Conservation (phyloP, 2,329 filamentous ascomycete genomes). For the Trichophyton equinum region DNA sequence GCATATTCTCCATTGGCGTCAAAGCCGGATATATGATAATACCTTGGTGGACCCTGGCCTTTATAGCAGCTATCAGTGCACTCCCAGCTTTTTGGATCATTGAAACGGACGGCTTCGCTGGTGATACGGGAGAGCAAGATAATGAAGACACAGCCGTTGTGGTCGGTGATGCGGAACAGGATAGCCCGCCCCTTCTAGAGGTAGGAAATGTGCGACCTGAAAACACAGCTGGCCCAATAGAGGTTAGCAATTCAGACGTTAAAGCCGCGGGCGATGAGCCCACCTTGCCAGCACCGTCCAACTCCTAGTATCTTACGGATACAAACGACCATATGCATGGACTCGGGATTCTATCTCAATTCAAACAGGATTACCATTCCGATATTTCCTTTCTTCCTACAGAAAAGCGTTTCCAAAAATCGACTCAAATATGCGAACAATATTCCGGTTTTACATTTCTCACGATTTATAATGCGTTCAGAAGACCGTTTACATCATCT, state of each 20-base stretch:
- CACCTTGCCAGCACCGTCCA: not conserved
- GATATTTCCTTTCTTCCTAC: not conserved
- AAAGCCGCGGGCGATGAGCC: not conserved
- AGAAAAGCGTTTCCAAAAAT: not conserved
- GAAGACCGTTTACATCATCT: not conserved
- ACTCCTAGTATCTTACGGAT: not conserved
- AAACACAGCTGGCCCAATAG: not conserved
- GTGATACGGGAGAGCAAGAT: slow-evolving; percentile 20
- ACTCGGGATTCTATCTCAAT: not conserved
- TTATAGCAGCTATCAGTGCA: slow-evolving; percentile 51
- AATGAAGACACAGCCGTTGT: slow-evolving; percentile 15
- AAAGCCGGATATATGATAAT: slow-evolving; percentile 62
- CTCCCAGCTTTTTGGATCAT: slow-evolving; percentile 62
- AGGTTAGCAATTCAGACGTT: not conserved
- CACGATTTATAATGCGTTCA: not conserved
- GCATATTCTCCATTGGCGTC: slow-evolving; percentile 63
- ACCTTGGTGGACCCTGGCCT: slow-evolving; percentile 67
- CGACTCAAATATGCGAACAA: not conserved
- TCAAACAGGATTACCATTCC: not conserved
- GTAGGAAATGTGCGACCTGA: not conserved
- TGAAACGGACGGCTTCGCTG: slow-evolving; percentile 56
- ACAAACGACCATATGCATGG: not conserved
- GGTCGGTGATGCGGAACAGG: not conserved
- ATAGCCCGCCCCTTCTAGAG: not conserved
- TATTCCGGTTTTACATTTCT: not conserved